phyloP scores from a whole-genome alignment of 345 rosid species.

The Turritis glabra region DNA sequence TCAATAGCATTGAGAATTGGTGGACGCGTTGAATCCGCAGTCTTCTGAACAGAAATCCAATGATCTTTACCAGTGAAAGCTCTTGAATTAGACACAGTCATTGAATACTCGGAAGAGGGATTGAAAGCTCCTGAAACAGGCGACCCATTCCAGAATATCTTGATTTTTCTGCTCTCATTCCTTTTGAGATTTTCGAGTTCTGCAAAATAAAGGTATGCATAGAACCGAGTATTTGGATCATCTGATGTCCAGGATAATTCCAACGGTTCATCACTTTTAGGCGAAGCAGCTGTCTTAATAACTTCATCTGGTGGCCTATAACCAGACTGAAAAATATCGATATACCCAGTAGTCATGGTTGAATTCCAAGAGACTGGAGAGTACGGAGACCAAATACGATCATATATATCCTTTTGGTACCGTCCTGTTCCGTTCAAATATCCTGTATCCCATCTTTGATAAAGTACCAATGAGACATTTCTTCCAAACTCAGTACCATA shows the following conservation, averaged over 20 bases:
- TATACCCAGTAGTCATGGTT: slow-evolving; percentile 30
- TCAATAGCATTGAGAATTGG: slow-evolving; percentile 52
- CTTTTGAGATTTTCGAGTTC: slow-evolving; percentile 37
- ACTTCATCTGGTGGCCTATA: slow-evolving; percentile 46
- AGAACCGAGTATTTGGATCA: slow-evolving; percentile 36
- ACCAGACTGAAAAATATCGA: slow-evolving; percentile 40
- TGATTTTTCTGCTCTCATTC: slow-evolving; percentile 45
- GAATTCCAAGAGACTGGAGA: slow-evolving; percentile 38
- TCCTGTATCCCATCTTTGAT: slow-evolving; percentile 39
- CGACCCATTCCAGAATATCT: slow-evolving; percentile 45
- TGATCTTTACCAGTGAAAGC: slow-evolving; percentile 49
- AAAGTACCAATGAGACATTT: slow-evolving; percentile 37
- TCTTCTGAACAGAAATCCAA: slow-evolving; percentile 44
- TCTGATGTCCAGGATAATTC: slow-evolving; percentile 38
- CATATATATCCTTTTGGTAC: slow-evolving; percentile 47
- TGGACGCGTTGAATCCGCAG: slow-evolving; percentile 40
- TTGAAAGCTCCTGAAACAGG: slow-evolving; percentile 36
- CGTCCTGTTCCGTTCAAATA: slow-evolving; percentile 39
- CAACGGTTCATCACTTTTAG: slow-evolving; percentile 32
- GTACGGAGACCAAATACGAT: slow-evolving; percentile 51
- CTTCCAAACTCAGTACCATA: slow-evolving; percentile 44
- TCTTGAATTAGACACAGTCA: slow-evolving; percentile 41
- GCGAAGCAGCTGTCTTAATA: slow-evolving; percentile 44
- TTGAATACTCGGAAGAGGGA: slow-evolving; percentile 37
- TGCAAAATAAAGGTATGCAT: slow-evolving; percentile 46